These are phyloP conservation scores for Beauveria caledonica DNA, from an alignment of 2,329 filamentous ascomycete species.

Conservation along the genomic window DNA sequence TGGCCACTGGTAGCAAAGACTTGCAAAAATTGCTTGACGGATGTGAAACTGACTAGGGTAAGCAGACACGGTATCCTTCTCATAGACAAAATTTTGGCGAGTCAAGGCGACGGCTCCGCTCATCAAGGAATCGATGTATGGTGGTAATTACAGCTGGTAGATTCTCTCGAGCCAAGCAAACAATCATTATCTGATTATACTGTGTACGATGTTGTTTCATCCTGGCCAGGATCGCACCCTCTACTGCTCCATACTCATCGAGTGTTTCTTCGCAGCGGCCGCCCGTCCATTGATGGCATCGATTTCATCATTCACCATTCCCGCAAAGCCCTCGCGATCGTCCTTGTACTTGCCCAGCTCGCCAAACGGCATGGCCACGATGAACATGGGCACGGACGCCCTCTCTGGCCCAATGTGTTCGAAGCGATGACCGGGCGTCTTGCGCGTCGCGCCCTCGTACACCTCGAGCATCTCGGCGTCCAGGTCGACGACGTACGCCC, in stretches of 20 bases:
- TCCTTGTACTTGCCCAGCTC: not conserved
- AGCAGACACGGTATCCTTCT: too few relatives aligned
- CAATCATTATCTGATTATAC: too few relatives aligned
- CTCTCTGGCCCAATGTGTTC: not conserved
- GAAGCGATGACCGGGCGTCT: conserved; percentile 2
- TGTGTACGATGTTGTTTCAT: too few relatives aligned
- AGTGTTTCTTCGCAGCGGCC: not conserved
- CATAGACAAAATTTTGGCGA: too few relatives aligned
- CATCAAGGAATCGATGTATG: too few relatives aligned
- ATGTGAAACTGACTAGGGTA: too few relatives aligned
- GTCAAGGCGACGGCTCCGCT: too few relatives aligned
- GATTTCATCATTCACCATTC: not conserved
- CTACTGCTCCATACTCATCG: not conserved
- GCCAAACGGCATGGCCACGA: not conserved
- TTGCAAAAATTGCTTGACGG: too few relatives aligned
- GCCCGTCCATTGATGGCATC: not conserved
- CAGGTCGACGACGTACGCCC: conserved; percentile 8
- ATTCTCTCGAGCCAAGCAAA: too few relatives aligned
- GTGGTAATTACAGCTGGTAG: too few relatives aligned
- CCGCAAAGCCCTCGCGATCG: not conserved
- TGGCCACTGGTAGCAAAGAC: too few relatives aligned
- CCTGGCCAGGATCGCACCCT: not conserved
- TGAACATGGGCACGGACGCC: not conserved
- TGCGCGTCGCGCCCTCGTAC: not conserved
- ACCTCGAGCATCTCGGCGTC: conserved; percentile 1